Conservation (phyloP, 2,329 filamentous ascomycete species). For the Incumbomyces delicatus region DNA sequence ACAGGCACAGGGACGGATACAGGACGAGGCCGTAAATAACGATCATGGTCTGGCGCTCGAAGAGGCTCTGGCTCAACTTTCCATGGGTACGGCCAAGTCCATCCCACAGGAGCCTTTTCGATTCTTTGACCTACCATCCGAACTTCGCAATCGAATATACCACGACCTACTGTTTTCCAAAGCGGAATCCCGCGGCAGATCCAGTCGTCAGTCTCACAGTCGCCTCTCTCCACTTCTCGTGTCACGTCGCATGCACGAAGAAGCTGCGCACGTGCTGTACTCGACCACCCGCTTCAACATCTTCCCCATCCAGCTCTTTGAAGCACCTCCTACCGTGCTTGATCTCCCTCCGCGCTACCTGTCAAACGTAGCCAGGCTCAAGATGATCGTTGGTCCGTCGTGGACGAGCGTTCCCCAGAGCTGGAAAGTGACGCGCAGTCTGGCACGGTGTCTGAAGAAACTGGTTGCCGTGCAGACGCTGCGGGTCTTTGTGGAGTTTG, state of each 20-base stretch:
- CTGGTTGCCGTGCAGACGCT: slow-evolving; percentile 35
- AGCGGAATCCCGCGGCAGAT: slow-evolving; percentile 18
- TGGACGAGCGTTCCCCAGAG: slow-evolving; percentile 47
- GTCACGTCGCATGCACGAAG: slow-evolving; percentile 38
- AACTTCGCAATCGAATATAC: slow-evolving; percentile 44
- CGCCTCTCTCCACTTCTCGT: slow-evolving; percentile 27
- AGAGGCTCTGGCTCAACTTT: slow-evolving; percentile 4
- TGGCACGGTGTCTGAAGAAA: slow-evolving; percentile 30
- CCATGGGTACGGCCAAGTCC: background rate
- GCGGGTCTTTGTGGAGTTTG: slow-evolving; percentile 49
- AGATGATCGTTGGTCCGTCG: slow-evolving; percentile 49
- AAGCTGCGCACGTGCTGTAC: slow-evolving; percentile 44
- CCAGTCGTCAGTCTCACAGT: background rate
- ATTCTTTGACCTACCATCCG: slow-evolving; percentile 45
- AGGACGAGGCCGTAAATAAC: slow-evolving; percentile 8
- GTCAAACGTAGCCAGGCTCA: slow-evolving; percentile 41
- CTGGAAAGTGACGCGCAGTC: slow-evolving; percentile 41
- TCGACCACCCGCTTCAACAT: slow-evolving; percentile 43
- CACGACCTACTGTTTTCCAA: slow-evolving; percentile 33
- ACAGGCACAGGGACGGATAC: slow-evolving; percentile 12
- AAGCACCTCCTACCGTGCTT: slow-evolving; percentile 33
- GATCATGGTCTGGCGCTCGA: background rate
- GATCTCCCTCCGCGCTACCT: slow-evolving; percentile 44
- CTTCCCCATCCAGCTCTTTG: slow-evolving; percentile 44
- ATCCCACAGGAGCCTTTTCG: slow-evolving; percentile 30